phyloP scores from a whole-genome alignment of 164 flowering plant species.

The Umbilicus rupestris region DNA sequence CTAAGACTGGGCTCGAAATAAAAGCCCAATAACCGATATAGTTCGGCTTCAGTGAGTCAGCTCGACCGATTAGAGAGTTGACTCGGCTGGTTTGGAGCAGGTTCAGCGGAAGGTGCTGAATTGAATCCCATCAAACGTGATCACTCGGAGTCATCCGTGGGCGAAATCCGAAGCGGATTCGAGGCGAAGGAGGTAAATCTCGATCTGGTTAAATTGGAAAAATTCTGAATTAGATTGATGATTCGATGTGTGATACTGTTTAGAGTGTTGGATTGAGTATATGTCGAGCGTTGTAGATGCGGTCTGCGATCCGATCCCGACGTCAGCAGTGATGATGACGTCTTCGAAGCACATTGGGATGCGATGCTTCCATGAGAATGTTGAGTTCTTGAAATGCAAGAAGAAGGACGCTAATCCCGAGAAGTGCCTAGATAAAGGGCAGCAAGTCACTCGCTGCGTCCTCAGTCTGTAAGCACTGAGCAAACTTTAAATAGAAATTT shows the following conservation, averaged over 20 bases:
- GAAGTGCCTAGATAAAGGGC: constrained; percentile 89
- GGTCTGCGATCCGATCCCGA: constrained; percentile 66
- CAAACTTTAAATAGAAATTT: background rate
- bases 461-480: constrained; percentile 67
- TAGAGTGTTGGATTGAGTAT: background rate
- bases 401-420: constrained; percentile 87
- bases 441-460: constrained; percentile 75
- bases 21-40: no score
- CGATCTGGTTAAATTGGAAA: background rate
- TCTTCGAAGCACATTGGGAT: constrained; percentile 68
- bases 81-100: no score
- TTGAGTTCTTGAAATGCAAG: constrained; percentile 80
- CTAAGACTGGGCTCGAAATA: no score
- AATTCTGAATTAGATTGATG: background rate
- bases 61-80: no score
- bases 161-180: no score
- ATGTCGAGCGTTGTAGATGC: constrained; percentile 61
- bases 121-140: no score
- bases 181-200: background rate
- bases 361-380: constrained; percentile 51
- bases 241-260: background rate
- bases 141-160: no score
- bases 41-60: no score
- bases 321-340: constrained; percentile 72
- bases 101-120: no score